Evolutionary conservation across 352 stramenopile genomes (phyloP).

Genomic region (Globisporangium polare): DNA sequence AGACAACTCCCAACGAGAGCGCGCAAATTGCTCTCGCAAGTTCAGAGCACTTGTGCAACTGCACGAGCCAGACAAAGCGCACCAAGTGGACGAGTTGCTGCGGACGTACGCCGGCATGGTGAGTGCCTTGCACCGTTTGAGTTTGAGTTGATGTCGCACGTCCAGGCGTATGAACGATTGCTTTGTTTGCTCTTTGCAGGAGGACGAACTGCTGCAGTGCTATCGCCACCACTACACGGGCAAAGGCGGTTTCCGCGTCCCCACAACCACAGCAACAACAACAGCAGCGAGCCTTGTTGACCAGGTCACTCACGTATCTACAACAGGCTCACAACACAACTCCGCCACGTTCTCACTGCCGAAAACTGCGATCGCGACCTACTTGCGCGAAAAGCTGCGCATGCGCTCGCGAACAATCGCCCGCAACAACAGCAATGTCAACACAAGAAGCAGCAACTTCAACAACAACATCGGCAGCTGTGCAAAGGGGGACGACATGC

Average conservation of each 20-base stretch:
- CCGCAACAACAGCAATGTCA: background rate
- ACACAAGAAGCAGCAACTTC: background rate
- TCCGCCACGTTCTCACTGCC: constrained; percentile 43
- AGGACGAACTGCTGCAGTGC: constrained; percentile 59
- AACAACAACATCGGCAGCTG: background rate
- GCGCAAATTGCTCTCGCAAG: constrained; percentile 13
- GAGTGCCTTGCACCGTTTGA: constrained; percentile 1
- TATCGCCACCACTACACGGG: constrained; percentile 64
- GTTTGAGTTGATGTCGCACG: too few species aligned
- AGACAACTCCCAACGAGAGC: constrained; percentile 8
- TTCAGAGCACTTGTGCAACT: constrained; percentile 38
- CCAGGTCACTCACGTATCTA: background rate
- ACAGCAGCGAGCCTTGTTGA: background rate
- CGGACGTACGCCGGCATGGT: constrained; percentile 48
- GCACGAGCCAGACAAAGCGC: constrained; percentile 43
- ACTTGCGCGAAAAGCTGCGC: constrained; percentile 47
- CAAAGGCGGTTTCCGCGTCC: constrained; percentile 38
- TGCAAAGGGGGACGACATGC: constrained; percentile 50
- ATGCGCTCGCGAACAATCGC: constrained; percentile 11
- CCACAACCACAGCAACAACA: constrained; percentile 17
- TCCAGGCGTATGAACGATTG: too few species aligned
- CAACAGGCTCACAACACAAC: constrained; percentile 7
- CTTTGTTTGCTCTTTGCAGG: too few species aligned
- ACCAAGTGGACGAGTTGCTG: constrained; percentile 33
- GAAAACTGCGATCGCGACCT: constrained; percentile 48